phyloP scores from a whole-genome alignment of 2,329 filamentous ascomycete genomes.

The Ophiocordyceps camponoti-saundersi region DNA sequence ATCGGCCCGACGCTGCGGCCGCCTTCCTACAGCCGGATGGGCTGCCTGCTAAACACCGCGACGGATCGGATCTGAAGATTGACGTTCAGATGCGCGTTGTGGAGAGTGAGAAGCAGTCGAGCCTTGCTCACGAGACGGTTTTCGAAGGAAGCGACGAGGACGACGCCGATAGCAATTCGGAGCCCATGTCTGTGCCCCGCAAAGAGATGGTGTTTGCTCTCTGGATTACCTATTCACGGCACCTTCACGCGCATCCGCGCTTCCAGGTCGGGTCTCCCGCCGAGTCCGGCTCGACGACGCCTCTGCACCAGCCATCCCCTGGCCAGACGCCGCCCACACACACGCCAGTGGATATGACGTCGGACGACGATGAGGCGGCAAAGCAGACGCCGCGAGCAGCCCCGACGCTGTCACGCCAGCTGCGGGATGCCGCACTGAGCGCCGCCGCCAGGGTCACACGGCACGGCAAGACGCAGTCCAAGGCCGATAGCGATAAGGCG shows the following conservation, averaged over 20 bases:
- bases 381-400: slow-evolving; percentile 22
- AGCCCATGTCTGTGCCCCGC: slow-evolving; percentile 30
- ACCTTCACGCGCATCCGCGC: slow-evolving; percentile 55
- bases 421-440: slow-evolving; percentile 38
- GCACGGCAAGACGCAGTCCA: slow-evolving; percentile 13
- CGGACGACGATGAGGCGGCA: slow-evolving; percentile 29
- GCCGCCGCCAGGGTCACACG: slow-evolving; percentile 37
- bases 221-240: slow-evolving; percentile 93
- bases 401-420: slow-evolving; percentile 33
- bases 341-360: slow-evolving; percentile 37
- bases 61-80: slow-evolving; percentile 81
- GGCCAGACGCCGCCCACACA: slow-evolving; percentile 46
- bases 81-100: slow-evolving; percentile 96
- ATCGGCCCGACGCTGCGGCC: slow-evolving; percentile 58
- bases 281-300: slow-evolving; percentile 48
- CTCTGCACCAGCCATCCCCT: slow-evolving; percentile 62
- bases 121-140: slow-evolving; percentile 45
- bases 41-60: slow-evolving; percentile 69
- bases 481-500: slow-evolving; percentile 13
- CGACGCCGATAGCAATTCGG: slow-evolving; percentile 18
- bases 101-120: slow-evolving; percentile 59
- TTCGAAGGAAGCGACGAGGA: slow-evolving; percentile 42
- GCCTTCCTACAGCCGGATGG: slow-evolving; percentile 75
- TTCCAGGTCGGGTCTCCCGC: slow-evolving; percentile 45
- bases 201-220: slow-evolving; percentile 82